Conservation (phyloP, 1,139 yeast genomes). For the Sugiyamaella novakii region DNA sequence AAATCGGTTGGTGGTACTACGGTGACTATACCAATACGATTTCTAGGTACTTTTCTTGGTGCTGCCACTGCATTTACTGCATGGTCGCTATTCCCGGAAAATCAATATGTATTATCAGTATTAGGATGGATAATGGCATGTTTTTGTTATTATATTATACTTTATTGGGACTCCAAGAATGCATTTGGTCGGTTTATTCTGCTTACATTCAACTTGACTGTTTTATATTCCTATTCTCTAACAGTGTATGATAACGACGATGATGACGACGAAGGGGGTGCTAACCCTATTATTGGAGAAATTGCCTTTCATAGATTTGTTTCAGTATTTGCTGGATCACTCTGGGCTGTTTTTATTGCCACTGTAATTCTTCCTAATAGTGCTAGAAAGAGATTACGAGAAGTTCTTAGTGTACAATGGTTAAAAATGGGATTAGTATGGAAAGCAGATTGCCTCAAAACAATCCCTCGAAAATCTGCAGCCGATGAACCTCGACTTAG, state of each 20-base stretch:
- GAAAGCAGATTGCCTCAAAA: slow-evolving; percentile 61
- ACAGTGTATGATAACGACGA: slow-evolving; percentile 59
- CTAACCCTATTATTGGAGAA: slow-evolving; percentile 67
- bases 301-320: slow-evolving; percentile 78
- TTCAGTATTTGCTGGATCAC: slow-evolving; percentile 70
- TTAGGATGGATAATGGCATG: slow-evolving; percentile 63
- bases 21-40: slow-evolving; percentile 74
- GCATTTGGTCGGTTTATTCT: slow-evolving; percentile 61
- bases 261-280: slow-evolving; percentile 68
- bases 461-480: slow-evolving; percentile 32
- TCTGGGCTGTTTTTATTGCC: slow-evolving; percentile 71
- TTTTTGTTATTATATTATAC: slow-evolving; percentile 68
- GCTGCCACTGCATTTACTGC: slow-evolving; percentile 60
- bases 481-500: slow-evolving; percentile 21
- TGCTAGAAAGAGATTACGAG: slow-evolving; percentile 68
- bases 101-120: slow-evolving; percentile 55
- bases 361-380: slow-evolving; percentile 70
- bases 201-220: slow-evolving; percentile 76
- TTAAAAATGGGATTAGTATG: slow-evolving; percentile 78
- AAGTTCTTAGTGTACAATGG: slow-evolving; percentile 71
- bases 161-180: slow-evolving; percentile 60
- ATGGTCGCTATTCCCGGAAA: slow-evolving; percentile 63
- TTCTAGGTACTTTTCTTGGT: slow-evolving; percentile 75
- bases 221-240: slow-evolving; percentile 73
- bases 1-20: slow-evolving; percentile 86